A percentile compares a stretch with the other conserved stretches of the same genome.
These are phyloP conservation scores for Podaxis sp. DNA, from an alignment of 768 basidiomycete genomes.

Conservation along the genomic window DNA sequence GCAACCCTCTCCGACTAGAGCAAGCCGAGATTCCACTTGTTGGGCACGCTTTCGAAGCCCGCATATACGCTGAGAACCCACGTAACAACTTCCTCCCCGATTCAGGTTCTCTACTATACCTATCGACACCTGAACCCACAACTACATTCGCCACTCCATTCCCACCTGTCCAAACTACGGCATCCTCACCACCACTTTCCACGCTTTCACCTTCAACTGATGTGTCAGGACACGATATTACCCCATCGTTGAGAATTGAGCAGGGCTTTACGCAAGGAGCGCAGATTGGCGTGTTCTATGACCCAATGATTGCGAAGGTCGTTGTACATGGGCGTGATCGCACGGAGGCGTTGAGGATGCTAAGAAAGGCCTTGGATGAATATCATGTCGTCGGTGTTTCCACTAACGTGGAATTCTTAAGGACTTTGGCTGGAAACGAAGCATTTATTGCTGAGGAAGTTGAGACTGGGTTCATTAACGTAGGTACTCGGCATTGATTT, in stretches of 20 bases:
- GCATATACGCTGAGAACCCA: constrained; percentile 95
- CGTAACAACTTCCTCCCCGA: constrained; percentile 93
- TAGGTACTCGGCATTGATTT: constrained; percentile 25
- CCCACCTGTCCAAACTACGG: constrained; percentile 23
- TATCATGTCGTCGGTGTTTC: constrained; percentile 91
- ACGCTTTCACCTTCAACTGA: constrained; percentile 31
- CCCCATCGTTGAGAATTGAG: constrained; percentile 78
- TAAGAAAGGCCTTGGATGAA: constrained; percentile 79
- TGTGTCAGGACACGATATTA: constrained; percentile 28
- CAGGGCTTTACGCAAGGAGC: constrained; percentile 84
- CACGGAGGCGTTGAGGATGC: constrained; percentile 77
- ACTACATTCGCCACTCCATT: constrained; percentile 61
- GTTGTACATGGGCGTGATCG: constrained; percentile 87
- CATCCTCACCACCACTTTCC: constrained; percentile 22
- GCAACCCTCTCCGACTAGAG: constrained; percentile 77
- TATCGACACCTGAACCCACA: constrained; percentile 78
- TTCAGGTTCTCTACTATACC: constrained; percentile 77
- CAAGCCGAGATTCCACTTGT: constrained; percentile 83
- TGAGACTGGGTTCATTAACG: constrained; percentile 91
- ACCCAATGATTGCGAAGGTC: constrained; percentile 91
- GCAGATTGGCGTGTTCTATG: constrained; percentile 86
- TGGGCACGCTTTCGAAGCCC: constrained; percentile 92
- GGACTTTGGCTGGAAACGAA: constrained; percentile 71
- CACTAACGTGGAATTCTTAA: constrained; percentile 89
- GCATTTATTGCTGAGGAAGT: constrained; percentile 79